A percentile compares a stretch with the other conserved stretches of the same genome.
Evolutionary conservation across 2,329 filamentous ascomycete species (phyloP).

Genomic region (Exophiala sp.): DNA sequence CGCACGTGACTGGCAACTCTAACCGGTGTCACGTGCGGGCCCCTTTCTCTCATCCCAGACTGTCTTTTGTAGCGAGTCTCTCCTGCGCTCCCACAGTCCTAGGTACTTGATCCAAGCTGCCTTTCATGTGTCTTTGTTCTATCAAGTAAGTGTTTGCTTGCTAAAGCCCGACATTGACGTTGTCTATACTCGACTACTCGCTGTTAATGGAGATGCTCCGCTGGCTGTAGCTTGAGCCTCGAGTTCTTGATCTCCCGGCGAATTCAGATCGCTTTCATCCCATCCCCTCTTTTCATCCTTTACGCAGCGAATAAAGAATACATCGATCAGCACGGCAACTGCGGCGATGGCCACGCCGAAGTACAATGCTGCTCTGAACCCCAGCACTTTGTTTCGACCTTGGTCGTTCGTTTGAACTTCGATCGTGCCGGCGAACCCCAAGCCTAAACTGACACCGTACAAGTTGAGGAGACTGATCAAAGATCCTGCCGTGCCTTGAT

Average conservation of each 20-base stretch:
- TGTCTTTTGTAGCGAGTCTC: background rate
- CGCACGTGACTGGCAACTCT: constrained; percentile 9
- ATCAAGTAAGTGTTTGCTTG: background rate
- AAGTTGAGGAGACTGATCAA: constrained; percentile 45
- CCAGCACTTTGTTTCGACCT: background rate
- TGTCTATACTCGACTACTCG: background rate
- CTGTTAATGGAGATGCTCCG: background rate
- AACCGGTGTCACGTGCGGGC: constrained; percentile 1
- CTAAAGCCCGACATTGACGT: background rate
- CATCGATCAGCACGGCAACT: background rate
- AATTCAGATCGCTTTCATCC: background rate
- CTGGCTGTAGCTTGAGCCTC: background rate
- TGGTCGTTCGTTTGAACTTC: constrained; percentile 22
- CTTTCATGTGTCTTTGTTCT: background rate
- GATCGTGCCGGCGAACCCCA: constrained; percentile 43
- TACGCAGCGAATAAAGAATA: background rate
- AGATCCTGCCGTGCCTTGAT: constrained; percentile 39
- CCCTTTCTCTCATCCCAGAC: too few relatives aligned
- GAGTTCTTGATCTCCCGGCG: background rate
- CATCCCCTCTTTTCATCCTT: constrained; percentile 1
- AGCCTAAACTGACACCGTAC: constrained; percentile 40
- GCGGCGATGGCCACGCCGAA: background rate
- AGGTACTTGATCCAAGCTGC: too few relatives aligned
- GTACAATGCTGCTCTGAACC: constrained; percentile 1
- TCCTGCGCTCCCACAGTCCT: too few relatives aligned